Evolutionary conservation across 2,329 filamentous ascomycete genomes (phyloP).

Genomic region (Colletotrichum cuscutae): DNA sequence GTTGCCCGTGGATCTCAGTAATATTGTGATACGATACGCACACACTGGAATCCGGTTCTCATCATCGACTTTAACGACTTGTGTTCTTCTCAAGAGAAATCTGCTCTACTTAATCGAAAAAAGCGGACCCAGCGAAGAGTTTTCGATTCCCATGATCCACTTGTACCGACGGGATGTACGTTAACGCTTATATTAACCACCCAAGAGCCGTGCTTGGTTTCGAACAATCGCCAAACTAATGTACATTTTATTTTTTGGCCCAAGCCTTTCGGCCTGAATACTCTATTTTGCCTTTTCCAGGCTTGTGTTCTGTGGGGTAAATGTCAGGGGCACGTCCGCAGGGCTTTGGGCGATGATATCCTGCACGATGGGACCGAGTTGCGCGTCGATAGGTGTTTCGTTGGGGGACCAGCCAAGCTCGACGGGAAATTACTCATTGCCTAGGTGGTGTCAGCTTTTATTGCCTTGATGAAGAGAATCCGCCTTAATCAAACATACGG

Average conservation of each 20-base stretch:
- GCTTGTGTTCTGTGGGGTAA: background rate
- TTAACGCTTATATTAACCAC: too few species aligned
- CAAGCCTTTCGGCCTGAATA: too few species aligned
- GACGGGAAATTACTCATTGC: background rate
- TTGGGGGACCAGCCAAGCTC: background rate
- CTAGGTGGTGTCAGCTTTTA: background rate
- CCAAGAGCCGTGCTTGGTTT: too few species aligned
- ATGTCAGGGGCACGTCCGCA: background rate
- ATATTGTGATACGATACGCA: too few species aligned
- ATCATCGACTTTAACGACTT: too few species aligned
- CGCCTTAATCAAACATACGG: constrained; percentile 40
- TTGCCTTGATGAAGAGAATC: fast-evolving
- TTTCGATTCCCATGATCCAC: background rate
- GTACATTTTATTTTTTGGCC: too few species aligned
- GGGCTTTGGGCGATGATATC: constrained; percentile 1
- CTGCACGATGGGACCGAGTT: background rate
- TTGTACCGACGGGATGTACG: background rate
- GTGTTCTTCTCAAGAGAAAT: too few species aligned
- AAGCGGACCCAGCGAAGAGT: background rate
- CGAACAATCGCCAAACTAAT: too few species aligned
- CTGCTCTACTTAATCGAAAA: too few species aligned
- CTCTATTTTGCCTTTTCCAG: too few species aligned
- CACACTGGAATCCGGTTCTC: too few species aligned
- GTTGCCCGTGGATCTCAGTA: too few species aligned
- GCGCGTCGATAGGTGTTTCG: background rate